Evolutionary conservation across 2,329 filamentous ascomycete species (phyloP), one percentile per base, ranked within the genome.

Genomic region (Phymatotrichopsis omnivora): DNA sequence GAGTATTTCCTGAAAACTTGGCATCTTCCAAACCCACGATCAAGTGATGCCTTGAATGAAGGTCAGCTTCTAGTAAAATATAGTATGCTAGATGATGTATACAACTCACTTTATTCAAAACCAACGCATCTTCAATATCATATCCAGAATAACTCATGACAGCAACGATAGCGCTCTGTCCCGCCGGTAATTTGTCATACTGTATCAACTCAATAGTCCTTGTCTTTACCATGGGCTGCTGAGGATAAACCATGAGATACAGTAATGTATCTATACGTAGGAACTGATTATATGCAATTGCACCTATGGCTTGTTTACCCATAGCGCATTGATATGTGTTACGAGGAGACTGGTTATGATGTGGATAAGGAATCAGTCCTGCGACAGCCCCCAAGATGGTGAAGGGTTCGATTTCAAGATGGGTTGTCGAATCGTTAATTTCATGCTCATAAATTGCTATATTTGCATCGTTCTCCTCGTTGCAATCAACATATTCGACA

Each of bases 91-190:
- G n/a, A n/a, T n/a, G n/a, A n/a, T n/a, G n/a, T n/a, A n/a, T n/a
- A n/a, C n/a, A n/a, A n/a, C n/a, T n/a, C n/a, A n/a, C n/a, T n/a
- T n/a, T 96, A 69, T 98, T 98, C 51, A 98, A 64, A 2, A 98
- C 89, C 14, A 98, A 72, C 7, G 91, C 91, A 71, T 98, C 91
- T 70, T 98, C 91, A 57, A 98, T 98, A 76, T 98, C 91, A 66
- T 98, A 98, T 19, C 91, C 91, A 8, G 89, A 96, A 66, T 91
- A 98, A 37, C 87, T 96, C 91, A 98, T 98, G 66, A 98, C 91
- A 5, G 93, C 91, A 20, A 98, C 91, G 1, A 85, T 94, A 4
- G 91, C 93, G 52, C 95, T 96, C 61, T 98, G 91, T 0, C 91
- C 91, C 4, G 91, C 91, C 0, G 91, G 91, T 11, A 98, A 78